Evolutionary conservation across 140 eudicot species (phyloP).

Genomic region (Stevia rebaudiana): DNA sequence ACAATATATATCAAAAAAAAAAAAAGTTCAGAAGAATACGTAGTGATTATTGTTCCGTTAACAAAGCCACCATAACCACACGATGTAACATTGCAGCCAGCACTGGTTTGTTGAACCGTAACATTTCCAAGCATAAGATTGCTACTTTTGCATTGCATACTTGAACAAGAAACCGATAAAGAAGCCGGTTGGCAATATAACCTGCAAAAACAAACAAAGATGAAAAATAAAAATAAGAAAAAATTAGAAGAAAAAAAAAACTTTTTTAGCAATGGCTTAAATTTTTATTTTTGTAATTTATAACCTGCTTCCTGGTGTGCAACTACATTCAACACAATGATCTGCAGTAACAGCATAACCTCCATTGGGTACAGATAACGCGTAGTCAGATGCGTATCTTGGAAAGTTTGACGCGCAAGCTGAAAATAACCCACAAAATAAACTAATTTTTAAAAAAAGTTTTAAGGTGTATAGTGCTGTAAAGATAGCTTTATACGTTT

Average conservation of each 20-base stretch:
- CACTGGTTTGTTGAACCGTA: slow-evolving; percentile 76
- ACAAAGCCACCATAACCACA: slow-evolving; percentile 82
- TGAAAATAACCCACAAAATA: slow-evolving; percentile 33
- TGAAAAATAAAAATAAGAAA: background rate
- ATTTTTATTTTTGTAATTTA: background rate
- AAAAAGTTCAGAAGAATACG: slow-evolving; percentile 39
- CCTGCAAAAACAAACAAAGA: slow-evolving; percentile 36
- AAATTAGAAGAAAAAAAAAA: background rate
- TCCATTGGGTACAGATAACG: slow-evolving; percentile 81
- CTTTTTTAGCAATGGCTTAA: background rate
- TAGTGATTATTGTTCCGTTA: slow-evolving; percentile 67
- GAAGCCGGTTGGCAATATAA: slow-evolving; percentile 93
- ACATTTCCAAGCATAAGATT: slow-evolving; percentile 93
- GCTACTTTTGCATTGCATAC: slow-evolving; percentile 95
- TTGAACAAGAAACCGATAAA: slow-evolving; percentile 91
- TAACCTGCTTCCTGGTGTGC: slow-evolving; percentile 75
- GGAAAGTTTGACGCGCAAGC: slow-evolving; percentile 95
- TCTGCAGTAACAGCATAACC: slow-evolving; percentile 88
- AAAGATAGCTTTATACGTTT: background rate
- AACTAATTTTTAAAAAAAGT: background rate
- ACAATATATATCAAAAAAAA: background rate
- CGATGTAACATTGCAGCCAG: slow-evolving; percentile 95
- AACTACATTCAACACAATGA: slow-evolving; percentile 96
- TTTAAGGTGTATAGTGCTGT: background rate
- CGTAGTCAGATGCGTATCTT: slow-evolving; percentile 70